Evolutionary conservation across 805 yeast genomes (phyloP), one percentile per base, ranked within the genome.

Genomic region (Starmerella roubikii): DNA sequence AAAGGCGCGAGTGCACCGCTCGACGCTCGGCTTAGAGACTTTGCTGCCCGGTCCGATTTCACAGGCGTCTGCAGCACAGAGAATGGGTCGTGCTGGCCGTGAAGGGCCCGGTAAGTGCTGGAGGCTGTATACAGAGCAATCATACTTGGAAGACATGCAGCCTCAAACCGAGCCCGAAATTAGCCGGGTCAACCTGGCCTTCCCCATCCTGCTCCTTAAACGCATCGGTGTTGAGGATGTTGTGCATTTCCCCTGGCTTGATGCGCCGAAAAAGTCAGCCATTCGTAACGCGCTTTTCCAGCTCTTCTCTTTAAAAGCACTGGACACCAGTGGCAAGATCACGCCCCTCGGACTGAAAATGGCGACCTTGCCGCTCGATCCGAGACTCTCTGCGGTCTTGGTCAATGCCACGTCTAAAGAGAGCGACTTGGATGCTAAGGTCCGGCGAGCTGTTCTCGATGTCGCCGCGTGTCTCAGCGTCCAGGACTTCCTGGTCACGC

Each of bases 1-100:
- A 41, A 91, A 91, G 54, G 93, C 88, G 8, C 83, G 88, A 49
- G 93, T 88, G 1, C 88, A 96, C 94, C 74, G 91, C 51, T 94
- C 88, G 53, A 85, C 78, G 49, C 62, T 91, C 29, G 96, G 96
- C 0, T 68, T 91, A 25, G 88, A 94, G n/a, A 81, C 96, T 0
- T 69, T 91, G 53, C 62, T 91, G 37, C 86, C 95, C 0, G 84
- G 91, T 0, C 91, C 98, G 1, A 77, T 91, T 18, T 85, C 97
- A 0, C 83, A 80, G 53, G 93, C 97, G 0, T 80, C 94, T 29
- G 98, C 97, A 0, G 72, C 81, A 26, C 99, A 91, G 63, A 67
- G 99, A 60, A 76, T 86, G 33, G 99, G 99, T 57, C 81, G 99
- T 68, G 97, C 99, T n/a, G 99, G 99, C 45, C 83, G 99, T 73